Evolutionary conservation across 2,329 filamentous ascomycete species (phyloP).

Genomic region (Sporothrix globosa): DNA sequence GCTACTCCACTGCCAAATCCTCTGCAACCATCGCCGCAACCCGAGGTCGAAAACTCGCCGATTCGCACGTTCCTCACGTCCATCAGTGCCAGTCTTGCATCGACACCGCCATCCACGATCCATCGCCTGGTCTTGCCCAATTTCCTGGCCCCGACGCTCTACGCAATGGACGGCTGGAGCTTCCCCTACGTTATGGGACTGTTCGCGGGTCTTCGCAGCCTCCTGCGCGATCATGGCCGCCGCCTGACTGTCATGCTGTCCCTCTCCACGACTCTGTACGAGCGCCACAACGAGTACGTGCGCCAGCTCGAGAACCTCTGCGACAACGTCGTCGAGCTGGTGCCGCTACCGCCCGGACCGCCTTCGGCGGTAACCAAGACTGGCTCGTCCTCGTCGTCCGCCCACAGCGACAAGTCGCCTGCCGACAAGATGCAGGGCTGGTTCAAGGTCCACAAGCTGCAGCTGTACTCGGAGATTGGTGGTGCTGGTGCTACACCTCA

Average conservation of each 20-base stretch:
- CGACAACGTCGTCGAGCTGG: conserved; percentile 76
- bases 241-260: conserved; percentile 74
- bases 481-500: conserved; percentile 74
- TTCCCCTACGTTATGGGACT: conserved; percentile 78
- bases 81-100: conserved; percentile 59
- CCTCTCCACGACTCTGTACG: conserved; percentile 77
- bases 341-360: conserved; percentile 63
- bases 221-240: conserved; percentile 69
- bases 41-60: conserved; percentile 48
- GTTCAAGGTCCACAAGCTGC: conserved; percentile 78
- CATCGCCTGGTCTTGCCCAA: conserved; percentile 86
- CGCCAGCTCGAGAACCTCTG: conserved; percentile 83
- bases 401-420: conserved; percentile 42
- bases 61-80: conserved; percentile 67
- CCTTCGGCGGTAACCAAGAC: conserved; percentile 29
- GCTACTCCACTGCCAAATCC: conserved; percentile 57
- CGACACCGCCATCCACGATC: conserved; percentile 62
- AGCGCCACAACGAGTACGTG: conserved; percentile 72
- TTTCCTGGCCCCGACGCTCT: conserved; percentile 83
- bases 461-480: conserved; percentile 84
- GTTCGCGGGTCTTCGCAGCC: conserved; percentile 73
- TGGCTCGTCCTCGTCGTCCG: conserved; percentile 40
- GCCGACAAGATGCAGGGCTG: conserved; percentile 85
- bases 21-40: conserved; percentile 35
- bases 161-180: conserved; percentile 68